Percentiles rank a stretch among this genome's conserved stretches.
Evolutionary conservation across 192 early-diverging fungal species (phyloP).

Genomic region (Entomortierella beljakovae): DNA sequence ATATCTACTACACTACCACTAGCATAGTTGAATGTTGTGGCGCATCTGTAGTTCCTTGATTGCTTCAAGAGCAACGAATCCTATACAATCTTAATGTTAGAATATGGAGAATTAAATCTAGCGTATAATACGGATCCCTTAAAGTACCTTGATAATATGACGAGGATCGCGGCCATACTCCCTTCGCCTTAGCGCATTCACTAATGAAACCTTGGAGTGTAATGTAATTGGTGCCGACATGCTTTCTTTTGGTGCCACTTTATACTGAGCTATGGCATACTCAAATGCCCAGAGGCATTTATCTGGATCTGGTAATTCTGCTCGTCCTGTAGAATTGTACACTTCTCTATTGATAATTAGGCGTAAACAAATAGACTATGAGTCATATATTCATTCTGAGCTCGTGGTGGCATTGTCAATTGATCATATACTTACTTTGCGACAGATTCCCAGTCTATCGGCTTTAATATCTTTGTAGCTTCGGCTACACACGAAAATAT

Average conservation of each 20-base stretch:
- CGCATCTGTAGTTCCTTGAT: slow-evolving; percentile 8
- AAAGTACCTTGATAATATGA: slow-evolving; percentile 9
- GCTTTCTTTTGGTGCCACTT: not conserved
- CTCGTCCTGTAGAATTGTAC: slow-evolving; percentile 15
- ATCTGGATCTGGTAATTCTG: not conserved
- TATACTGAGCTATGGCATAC: slow-evolving; percentile 13
- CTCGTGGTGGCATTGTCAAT: not conserved
- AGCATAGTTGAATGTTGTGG: slow-evolving; percentile 30
- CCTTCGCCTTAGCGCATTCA: not conserved
- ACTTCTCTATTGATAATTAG: not conserved
- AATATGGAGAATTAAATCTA: not conserved
- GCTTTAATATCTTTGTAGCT: not conserved
- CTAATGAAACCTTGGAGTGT: slow-evolving; percentile 5
- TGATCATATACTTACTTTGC: slow-evolving; percentile 12
- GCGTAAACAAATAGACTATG: not conserved
- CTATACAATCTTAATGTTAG: not conserved
- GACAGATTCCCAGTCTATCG: slow-evolving; percentile 22
- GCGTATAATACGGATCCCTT: not conserved
- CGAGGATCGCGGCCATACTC: not conserved
- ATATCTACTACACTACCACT: slow-evolving; percentile 44
- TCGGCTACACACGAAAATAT: slow-evolving; percentile 8
- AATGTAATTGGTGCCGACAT: not conserved
- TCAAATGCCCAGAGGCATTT: slow-evolving; percentile 16
- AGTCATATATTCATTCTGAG: not conserved
- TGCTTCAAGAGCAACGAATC: slow-evolving; percentile 11